Base-by-base conservation (phyloP, 208 protist genomes). In the Trypanosoma congolense region DNA sequence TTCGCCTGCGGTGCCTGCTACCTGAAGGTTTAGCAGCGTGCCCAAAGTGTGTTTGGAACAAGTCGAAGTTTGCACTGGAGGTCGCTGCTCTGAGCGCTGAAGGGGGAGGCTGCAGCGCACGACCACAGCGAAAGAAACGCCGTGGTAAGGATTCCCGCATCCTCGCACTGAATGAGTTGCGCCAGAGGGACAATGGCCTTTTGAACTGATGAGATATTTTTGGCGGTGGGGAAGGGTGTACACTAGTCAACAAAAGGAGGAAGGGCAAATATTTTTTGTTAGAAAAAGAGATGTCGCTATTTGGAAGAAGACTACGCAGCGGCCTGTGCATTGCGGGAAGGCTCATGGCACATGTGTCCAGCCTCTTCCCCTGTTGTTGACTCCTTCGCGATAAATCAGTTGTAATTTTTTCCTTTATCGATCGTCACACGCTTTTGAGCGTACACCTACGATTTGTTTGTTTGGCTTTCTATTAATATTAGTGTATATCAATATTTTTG, bases 21-120 rank as follows among this genome's bases (percentile, higher is more conserved):
- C 74, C 70, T 19, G 47, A 19, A 22, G 70, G 70, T 6, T 53
- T 45, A 6, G 65, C 65, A 1, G 84, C 84, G n/a, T 92, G 84
- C 41, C 71, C 78, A 6, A 92, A 92, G 55, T 92, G 84, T 49
- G 66, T 83, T 30, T 59, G 76, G 14, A 73, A 14, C 49, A 49
- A 48, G 6, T 52, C 64, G 0, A 38, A 70, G 42, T 31, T 55
- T 41, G 43, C 64, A 19, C 42, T 48, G 41, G 57, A 70, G 36
- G 41, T 70, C 41, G 48, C n/a, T 51, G 30, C 69, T 65, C 42
- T 46, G 61, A 45, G 52, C 63, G 8, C 30, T 48, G 2, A 53
- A 59, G n/a, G 12, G 12, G 12, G 12, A 12, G 33, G 33, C 12
- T 6, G 9, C 12, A 6, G 9, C 33, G 6, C 12, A 6, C 33